phyloP scores from a whole-genome alignment of 768 basidiomycete species.

The Suillus clintonianus region DNA sequence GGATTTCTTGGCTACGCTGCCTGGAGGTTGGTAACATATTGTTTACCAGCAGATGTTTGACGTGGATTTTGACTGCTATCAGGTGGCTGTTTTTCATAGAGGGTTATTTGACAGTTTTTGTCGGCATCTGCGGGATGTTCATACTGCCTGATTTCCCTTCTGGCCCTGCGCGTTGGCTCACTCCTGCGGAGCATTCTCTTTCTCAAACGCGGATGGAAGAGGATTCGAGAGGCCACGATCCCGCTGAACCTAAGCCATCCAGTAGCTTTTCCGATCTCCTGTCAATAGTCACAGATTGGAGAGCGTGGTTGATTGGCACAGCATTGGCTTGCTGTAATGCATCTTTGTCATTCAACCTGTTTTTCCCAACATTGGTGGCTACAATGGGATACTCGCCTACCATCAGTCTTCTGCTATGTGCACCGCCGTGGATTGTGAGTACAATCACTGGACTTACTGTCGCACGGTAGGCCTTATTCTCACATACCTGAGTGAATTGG shows the following conservation, averaged over 20 bases:
- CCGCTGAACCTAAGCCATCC: constrained; percentile 38
- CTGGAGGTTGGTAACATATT: constrained; percentile 53
- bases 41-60: not conserved
- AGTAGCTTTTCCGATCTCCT: constrained; percentile 45
- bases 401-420: constrained; percentile 67
- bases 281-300: constrained; percentile 68
- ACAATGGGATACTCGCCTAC: constrained; percentile 67
- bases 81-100: constrained; percentile 74
- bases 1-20: constrained; percentile 63
- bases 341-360: constrained; percentile 70
- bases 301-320: constrained; percentile 75
- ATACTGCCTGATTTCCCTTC: constrained; percentile 73
- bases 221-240: constrained; percentile 53
- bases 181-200: constrained; percentile 50
- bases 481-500: not conserved
- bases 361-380: constrained; percentile 70
- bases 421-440: constrained; percentile 57
- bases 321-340: constrained; percentile 53
- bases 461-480: not conserved
- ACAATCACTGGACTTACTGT: constrained; percentile 30
- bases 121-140: constrained; percentile 52
- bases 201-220: constrained; percentile 60
- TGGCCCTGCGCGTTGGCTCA: constrained; percentile 55
- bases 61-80: not conserved
- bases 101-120: constrained; percentile 53